phyloP scores from a whole-genome alignment of 257 asterid genomes.

The Haberlea rhodopensis region DNA sequence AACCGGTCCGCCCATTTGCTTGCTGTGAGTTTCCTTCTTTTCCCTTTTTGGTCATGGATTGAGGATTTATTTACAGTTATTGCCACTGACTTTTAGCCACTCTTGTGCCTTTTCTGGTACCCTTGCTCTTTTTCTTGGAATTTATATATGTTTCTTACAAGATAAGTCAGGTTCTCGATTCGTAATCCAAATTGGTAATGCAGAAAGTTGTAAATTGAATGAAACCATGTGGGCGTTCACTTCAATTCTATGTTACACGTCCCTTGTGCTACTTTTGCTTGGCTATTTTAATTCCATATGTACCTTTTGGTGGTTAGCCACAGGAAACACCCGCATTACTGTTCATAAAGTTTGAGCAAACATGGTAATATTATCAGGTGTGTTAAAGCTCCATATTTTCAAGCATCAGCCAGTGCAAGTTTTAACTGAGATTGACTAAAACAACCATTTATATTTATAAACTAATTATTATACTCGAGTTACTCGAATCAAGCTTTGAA shows the following conservation, averaged over 20 bases:
- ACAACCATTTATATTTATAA: too few relatives aligned
- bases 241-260: conserved; percentile 20
- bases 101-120: conserved; percentile 27
- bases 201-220: conserved; percentile 26
- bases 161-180: conserved; percentile 43
- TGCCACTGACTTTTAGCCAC: conserved; percentile 34
- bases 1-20: conserved; percentile 80
- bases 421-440: neutral
- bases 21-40: conserved; percentile 47
- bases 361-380: neutral
- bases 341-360: neutral
- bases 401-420: neutral
- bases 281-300: conserved; percentile 9
- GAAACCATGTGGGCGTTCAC: conserved; percentile 34
- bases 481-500: neutral
- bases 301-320: neutral
- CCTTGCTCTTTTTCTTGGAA: conserved; percentile 33
- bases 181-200: conserved; percentile 35
- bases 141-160: conserved; percentile 29
- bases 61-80: conserved; percentile 37
- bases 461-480: neutral
- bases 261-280: conserved; percentile 13
- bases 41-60: conserved; percentile 21
- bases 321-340: conserved; percentile 6
- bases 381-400: neutral